phyloP scores from a whole-genome alignment of 108 stramenopile genomes.

The Fistulifera pelliculosa region DNA sequence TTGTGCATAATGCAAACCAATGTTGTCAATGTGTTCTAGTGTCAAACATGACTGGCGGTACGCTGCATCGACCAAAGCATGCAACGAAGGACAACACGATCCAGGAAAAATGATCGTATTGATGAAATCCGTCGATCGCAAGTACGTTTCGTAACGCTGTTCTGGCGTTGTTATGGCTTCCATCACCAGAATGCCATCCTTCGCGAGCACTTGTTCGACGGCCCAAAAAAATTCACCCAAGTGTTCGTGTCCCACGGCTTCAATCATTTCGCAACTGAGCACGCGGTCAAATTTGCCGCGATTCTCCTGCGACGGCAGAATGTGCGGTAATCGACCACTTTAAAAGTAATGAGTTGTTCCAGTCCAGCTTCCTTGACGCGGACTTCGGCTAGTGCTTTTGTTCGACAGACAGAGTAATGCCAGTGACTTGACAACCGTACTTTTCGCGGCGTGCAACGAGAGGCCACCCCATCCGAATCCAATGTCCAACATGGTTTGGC shows the following conservation, averaged over 20 bases:
- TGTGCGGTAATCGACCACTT: conserved; percentile 86
- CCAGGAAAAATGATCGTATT: conserved; percentile 97
- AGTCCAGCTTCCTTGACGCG: conserved; percentile 78
- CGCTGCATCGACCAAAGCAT: conserved; percentile 82
- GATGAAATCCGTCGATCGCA: conserved; percentile 88
- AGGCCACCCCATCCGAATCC: conserved; percentile 96
- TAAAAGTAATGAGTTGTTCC: conserved; percentile 75
- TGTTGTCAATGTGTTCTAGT: conserved; percentile 73
- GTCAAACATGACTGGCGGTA: conserved; percentile 67
- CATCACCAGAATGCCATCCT: conserved; percentile 87
- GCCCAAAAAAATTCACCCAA: conserved; percentile 86
- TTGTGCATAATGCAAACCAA: conserved; percentile 91
- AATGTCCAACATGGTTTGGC: conserved; percentile 84
- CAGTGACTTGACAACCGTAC: conserved; percentile 84
- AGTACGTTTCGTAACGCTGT: conserved; percentile 85
- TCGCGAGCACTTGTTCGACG: conserved; percentile 78
- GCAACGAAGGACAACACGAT: conserved; percentile 79
- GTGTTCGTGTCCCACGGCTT: conserved; percentile 95
- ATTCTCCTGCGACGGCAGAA: conserved; percentile 25
- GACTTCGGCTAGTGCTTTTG: conserved; percentile 84
- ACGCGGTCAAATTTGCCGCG: conserved; percentile 85
- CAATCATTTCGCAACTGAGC: conserved; percentile 96
- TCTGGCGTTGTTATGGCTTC: conserved; percentile 97
- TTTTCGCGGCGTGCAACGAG: conserved; percentile 85
- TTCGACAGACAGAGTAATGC: conserved; percentile 92